phyloP scores from a whole-genome alignment of 768 basidiomycete genomes.

The Cyclocybe cylindracea region DNA sequence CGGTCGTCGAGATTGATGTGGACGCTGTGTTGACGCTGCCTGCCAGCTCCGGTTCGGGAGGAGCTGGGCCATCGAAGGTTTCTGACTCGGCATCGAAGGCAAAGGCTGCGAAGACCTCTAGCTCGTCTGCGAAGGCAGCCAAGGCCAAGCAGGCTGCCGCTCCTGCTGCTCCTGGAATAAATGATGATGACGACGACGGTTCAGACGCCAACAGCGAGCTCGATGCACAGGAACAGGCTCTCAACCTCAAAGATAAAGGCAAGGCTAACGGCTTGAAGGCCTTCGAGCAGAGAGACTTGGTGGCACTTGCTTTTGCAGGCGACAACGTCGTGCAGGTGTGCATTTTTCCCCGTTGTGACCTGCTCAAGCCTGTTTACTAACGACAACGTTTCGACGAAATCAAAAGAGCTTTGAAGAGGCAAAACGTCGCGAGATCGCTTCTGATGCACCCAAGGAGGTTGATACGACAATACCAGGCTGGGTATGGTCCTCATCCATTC shows the following conservation, averaged over 20 bases:
- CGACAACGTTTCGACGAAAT: background rate
- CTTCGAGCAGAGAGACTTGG: slow-evolving; percentile 90
- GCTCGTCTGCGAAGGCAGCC: too few relatives aligned
- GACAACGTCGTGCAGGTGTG: slow-evolving; percentile 92
- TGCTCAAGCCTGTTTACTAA: slow-evolving; percentile 1
- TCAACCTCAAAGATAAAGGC: slow-evolving; percentile 43
- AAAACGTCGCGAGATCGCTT: slow-evolving; percentile 80
- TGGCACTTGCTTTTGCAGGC: slow-evolving; percentile 94
- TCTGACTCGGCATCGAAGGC: slow-evolving; percentile 28
- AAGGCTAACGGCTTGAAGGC: slow-evolving; percentile 54
- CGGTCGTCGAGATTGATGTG: slow-evolving; percentile 73
- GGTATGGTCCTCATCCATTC: slow-evolving; percentile 52
- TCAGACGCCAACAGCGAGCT: slow-evolving; percentile 64
- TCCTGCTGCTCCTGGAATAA: slow-evolving; percentile 49
- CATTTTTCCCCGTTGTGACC: background rate
- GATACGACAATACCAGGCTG: slow-evolving; percentile 94
- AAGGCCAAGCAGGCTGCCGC: slow-evolving; percentile 33
- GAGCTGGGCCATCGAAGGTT: slow-evolving; percentile 18
- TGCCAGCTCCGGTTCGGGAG: slow-evolving; percentile 36
- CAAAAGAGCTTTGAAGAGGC: slow-evolving; percentile 82
- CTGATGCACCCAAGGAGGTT: slow-evolving; percentile 84
- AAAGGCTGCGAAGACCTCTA: slow-evolving; percentile 35
- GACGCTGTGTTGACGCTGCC: slow-evolving; percentile 45
- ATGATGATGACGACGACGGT: slow-evolving; percentile 45
- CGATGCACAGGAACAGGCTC: slow-evolving; percentile 63